phyloP scores from a whole-genome alignment of 2,329 filamentous ascomycete species.

The Bisporella sp. region DNA sequence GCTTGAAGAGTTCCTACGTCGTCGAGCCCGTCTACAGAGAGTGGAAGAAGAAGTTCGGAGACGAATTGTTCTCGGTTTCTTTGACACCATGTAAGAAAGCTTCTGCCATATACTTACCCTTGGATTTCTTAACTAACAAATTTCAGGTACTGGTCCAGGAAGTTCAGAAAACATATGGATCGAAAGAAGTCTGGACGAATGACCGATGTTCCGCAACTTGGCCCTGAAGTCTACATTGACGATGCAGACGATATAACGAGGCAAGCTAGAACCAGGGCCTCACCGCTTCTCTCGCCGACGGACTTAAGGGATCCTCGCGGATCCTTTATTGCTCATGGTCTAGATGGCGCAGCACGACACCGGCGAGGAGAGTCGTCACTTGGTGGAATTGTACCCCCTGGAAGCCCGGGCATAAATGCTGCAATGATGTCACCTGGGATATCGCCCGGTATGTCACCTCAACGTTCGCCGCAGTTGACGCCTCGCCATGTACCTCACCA shows the following conservation, averaged over 20 bases:
- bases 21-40: slow-evolving; percentile 81
- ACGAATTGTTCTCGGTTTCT: slow-evolving; percentile 87
- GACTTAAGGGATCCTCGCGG: slow-evolving; percentile 16
- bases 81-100: slow-evolving; percentile 68
- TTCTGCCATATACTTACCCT: no score
- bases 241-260: slow-evolving; percentile 48
- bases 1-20: slow-evolving; percentile 46
- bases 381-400: slow-evolving; percentile 3
- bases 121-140: slow-evolving; percentile 12
- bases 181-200: slow-evolving; percentile 69
- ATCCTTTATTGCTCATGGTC: slow-evolving; percentile 22
- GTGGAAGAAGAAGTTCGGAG: slow-evolving; percentile 92
- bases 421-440: neutral
- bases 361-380: slow-evolving; percentile 13
- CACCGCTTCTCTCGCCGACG: slow-evolving; percentile 19
- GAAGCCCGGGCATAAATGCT: slow-evolving; percentile 7
- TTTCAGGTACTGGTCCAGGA: slow-evolving; percentile 68
- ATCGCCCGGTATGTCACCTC: slow-evolving; percentile 12
- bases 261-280: slow-evolving; percentile 11
- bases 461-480: slow-evolving; percentile 21
- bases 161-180: slow-evolving; percentile 71
- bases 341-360: slow-evolving; percentile 19
- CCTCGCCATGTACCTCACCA: slow-evolving; percentile 13
- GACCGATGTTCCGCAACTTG: slow-evolving; percentile 70
- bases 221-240: slow-evolving; percentile 85